Evolutionary conservation across 2,329 filamentous ascomycete species (phyloP).

Genomic region (Chaetomiaceae sp.): DNA sequence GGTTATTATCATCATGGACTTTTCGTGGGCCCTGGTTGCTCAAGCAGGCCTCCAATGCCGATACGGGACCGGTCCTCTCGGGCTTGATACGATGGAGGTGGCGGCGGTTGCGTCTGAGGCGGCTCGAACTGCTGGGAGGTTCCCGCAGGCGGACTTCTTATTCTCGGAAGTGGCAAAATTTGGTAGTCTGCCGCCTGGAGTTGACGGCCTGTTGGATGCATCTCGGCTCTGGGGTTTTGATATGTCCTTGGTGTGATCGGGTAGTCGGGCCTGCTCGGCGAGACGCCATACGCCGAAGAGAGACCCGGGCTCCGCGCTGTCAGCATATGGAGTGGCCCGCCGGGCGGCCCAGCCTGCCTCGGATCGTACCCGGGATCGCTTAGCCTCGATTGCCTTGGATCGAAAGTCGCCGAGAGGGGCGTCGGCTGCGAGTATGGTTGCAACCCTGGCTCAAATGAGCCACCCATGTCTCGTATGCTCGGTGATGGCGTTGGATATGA

Average conservation of each 20-base stretch:
- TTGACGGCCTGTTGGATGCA: slow-evolving; percentile 34
- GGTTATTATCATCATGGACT: slow-evolving; percentile 1
- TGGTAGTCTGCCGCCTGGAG: slow-evolving; percentile 39
- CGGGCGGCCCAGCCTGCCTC: slow-evolving; percentile 27
- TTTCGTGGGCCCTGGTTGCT: slow-evolving; percentile 45
- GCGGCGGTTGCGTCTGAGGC: neutral
- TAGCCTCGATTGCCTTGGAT: slow-evolving; percentile 41
- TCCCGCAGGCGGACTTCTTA: slow-evolving; percentile 33
- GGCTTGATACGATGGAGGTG: slow-evolving; percentile 14
- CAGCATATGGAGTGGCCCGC: slow-evolving; percentile 32
- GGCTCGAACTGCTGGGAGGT: slow-evolving; percentile 24
- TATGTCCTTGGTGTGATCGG: slow-evolving; percentile 43
- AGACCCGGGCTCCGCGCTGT: slow-evolving; percentile 40
- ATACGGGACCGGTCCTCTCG: slow-evolving; percentile 53
- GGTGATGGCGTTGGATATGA: slow-evolving; percentile 45
- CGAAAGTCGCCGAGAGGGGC: slow-evolving; percentile 46
- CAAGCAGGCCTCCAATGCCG: slow-evolving; percentile 59
- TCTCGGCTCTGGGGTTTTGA: slow-evolving; percentile 52
- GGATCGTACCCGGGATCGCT: slow-evolving; percentile 29
- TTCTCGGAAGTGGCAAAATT: slow-evolving; percentile 48
- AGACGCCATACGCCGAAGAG: slow-evolving; percentile 43
- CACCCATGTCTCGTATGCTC: slow-evolving; percentile 40
- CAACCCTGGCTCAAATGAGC: slow-evolving; percentile 39
- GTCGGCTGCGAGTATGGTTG: slow-evolving; percentile 41
- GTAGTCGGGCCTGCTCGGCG: slow-evolving; percentile 44